Percentiles rank a stretch among this genome's conserved stretches.
Conservation (phyloP, 2,329 filamentous ascomycete genomes). For the Neonectria neomacrospora region DNA sequence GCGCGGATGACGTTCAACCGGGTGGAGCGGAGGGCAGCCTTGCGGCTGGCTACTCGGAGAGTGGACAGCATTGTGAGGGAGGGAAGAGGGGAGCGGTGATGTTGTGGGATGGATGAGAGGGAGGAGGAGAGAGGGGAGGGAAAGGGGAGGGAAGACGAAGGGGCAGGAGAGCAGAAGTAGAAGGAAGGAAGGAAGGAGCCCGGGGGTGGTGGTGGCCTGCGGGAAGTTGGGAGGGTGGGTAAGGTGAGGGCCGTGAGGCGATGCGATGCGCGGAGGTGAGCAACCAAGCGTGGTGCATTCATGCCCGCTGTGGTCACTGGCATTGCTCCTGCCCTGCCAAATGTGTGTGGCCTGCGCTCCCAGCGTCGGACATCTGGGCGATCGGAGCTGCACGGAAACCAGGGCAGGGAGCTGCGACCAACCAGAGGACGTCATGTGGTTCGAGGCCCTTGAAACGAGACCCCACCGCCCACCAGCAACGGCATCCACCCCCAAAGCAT, state of each 20-base stretch:
- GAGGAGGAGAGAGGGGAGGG: slow-evolving; percentile 18
- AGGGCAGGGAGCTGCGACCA: slow-evolving; percentile 33
- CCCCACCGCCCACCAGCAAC: slow-evolving; percentile 2
- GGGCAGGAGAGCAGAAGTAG: slow-evolving; percentile 18
- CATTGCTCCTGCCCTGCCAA: slow-evolving; percentile 15
- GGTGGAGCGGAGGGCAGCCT: slow-evolving; percentile 56
- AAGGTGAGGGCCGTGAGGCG: slow-evolving; percentile 38
- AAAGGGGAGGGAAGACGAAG: slow-evolving; percentile 19
- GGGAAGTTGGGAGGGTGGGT: slow-evolving; percentile 26
- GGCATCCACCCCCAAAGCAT: slow-evolving; percentile 18
- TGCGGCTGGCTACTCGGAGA: slow-evolving; percentile 64
- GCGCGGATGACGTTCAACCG: slow-evolving; percentile 60
- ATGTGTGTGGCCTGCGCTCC: background rate
- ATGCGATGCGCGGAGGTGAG: slow-evolving; percentile 42
- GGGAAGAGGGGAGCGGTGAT: slow-evolving; percentile 24
- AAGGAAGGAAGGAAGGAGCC: slow-evolving; percentile 25
- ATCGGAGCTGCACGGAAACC: slow-evolving; percentile 42
- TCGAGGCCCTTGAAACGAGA: slow-evolving; percentile 32
- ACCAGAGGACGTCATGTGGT: slow-evolving; percentile 25
- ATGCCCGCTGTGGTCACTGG: background rate
- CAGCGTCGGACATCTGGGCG: slow-evolving; percentile 34
- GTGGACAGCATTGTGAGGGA: slow-evolving; percentile 64
- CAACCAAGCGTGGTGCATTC: slow-evolving; percentile 33
- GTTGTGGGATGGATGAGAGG: slow-evolving; percentile 25
- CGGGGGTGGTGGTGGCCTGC: slow-evolving; percentile 19